Evolutionary conservation across 2,329 filamentous ascomycete genomes (phyloP), one percentile per base, ranked within the genome.

Genomic region (Mollisia scopiformis): DNA sequence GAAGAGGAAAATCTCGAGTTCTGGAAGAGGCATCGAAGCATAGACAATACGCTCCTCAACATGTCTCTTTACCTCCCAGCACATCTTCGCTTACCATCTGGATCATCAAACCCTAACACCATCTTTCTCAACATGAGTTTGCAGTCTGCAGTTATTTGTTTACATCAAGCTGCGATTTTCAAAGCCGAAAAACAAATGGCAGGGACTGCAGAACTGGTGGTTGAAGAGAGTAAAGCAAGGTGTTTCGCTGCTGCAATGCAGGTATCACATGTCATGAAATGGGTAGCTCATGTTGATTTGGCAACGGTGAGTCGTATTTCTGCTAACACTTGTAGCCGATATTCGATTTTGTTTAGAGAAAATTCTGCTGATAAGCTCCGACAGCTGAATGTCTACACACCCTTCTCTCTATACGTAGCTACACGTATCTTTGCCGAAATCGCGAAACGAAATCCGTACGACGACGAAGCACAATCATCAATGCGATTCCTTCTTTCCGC

Each of bases 111-210:
- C 21, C 28, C 58, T 21, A 97, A 97, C 65, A 86, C 93, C 52
- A 86, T 97, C 6, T 97, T 97, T 73, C 86, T 90, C 62, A 97
- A 97, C 70, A 96, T 97, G 91, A 91, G 90, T 72, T 91, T 97
- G 28, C 93, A 97, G 73, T 96, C 93, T 0, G 95, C 92, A 2
- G 92, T 91, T 2, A 97, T 98, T 56, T 97, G 93, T 74, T 80
- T 97, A n/a, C 94, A 98, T 71, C 94, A 97, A 77, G 93, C 93
- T 1, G 93, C 93, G 27, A 97, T 97, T 21, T 56, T 52, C 82
- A 97, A 97, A 74, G 92, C 93, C 0, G 93, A 97, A 70, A 94
- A 92, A 77, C 88, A 96, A 75, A 85, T 87, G 58, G 78, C 96
- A 62, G 79, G 83, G 13, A 11, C 16, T 7, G n/a, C n/a, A 23